Evolutionary conservation across 129 eudicot genomes (phyloP), one percentile per base, ranked within the genome.

Genomic region (Smallanthus sonchifolius): DNA sequence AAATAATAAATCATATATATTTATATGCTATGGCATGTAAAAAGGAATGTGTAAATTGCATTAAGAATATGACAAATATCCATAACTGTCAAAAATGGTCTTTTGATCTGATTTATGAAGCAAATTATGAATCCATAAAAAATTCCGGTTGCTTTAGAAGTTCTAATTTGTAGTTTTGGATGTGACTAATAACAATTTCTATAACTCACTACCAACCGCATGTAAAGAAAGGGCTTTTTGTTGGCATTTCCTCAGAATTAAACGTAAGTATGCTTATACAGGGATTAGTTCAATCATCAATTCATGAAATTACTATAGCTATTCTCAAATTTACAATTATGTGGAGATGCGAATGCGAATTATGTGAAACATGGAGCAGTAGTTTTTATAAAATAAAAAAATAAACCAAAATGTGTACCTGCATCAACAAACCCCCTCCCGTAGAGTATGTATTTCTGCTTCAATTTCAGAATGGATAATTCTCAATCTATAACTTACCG

Each of bases 371-470:
- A 43, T 43, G 9, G 48, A 43, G 52, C 52, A 14, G 10, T 47
- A 11, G 17, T 11, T 47, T 13, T 2, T 2, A 47, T 3, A n/a
- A n/a, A n/a, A n/a, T n/a, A n/a, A n/a, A n/a, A 3, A 38, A 38
- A 40, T 1, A 51, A 38, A 40, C 30, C 4, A 48, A 65, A 57
- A 38, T 3, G 2, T 62, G 59, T 89, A 85, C 98, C 93, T 95
- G 99, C 99, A 95, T 95, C 59, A 95, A 81, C 59, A 95, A 87
- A 74, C 99, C 99, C 34, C 99, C 99, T 95, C 99, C 70, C 99
- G 95, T 74, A 95, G 82, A 39, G 97, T 95, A 77, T 95, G 99
- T 87, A 95, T 95, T 77, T 95, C 99, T 67, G 99, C 96, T 82
- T 95, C 99, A 70, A 95, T 75, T 72, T 85, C 97, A 6, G 99